phyloP scores from a whole-genome alignment of 176 grass and related monocot species.

The Oryza coarctata region DNA sequence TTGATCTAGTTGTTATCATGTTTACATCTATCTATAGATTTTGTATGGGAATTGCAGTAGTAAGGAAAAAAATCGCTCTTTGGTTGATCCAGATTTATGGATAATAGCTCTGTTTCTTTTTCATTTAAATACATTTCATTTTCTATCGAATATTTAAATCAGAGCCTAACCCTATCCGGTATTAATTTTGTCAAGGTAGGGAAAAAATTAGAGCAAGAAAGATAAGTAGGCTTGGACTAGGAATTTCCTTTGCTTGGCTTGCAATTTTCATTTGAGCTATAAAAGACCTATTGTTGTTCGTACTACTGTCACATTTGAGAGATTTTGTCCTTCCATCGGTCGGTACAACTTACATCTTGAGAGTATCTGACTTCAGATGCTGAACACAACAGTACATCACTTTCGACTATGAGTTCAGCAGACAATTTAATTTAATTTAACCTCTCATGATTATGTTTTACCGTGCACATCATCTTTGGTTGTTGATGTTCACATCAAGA shows the following conservation, averaged over 20 bases:
- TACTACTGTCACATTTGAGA: background rate
- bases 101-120: background rate
- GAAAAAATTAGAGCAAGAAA: background rate
- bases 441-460: conserved; percentile 2
- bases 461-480: conserved; percentile 15
- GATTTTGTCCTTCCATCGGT: background rate
- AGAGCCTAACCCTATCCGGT: background rate
- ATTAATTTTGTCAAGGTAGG: background rate
- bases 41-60: background rate
- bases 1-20: conserved; percentile 22
- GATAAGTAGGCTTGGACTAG: background rate
- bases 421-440: background rate
- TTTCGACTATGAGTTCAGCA: conserved; percentile 24
- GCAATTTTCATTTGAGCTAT: conserved; percentile 13
- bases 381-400: background rate
- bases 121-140: background rate
- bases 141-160: background rate
- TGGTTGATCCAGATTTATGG: background rate
- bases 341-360: background rate
- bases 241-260: conserved; percentile 31
- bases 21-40: conserved; percentile 11
- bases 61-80: background rate
- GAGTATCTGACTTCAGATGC: background rate
- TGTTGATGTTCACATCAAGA: background rate
- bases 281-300: background rate